These are phyloP conservation scores for Coniochaeta ligniaria DNA, from an alignment of 2,329 filamentous ascomycete genomes.

Conservation along the genomic window DNA sequence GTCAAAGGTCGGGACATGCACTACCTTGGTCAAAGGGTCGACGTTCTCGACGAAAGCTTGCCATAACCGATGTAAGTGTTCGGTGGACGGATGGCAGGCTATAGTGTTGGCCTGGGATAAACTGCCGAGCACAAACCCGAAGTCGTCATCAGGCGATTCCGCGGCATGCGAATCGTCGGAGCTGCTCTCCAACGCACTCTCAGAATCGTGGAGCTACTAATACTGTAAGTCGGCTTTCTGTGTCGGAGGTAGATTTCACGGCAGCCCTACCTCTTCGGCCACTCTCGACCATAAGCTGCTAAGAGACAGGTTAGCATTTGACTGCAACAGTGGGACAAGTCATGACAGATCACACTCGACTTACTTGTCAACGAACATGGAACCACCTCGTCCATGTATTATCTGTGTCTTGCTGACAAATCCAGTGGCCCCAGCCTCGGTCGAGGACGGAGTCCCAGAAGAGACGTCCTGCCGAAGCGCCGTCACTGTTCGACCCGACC, in stretches of 20 bases:
- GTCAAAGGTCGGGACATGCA: conserved; percentile 44
- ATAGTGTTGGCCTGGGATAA: background rate
- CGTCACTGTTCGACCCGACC: background rate
- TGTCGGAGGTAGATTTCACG: background rate
- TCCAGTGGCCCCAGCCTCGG: background rate
- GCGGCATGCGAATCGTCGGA: background rate
- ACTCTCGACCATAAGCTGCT: conserved; percentile 11
- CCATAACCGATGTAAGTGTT: conserved; percentile 27
- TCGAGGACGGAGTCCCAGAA: background rate
- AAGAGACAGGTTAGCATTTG: background rate
- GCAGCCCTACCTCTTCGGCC: conserved; percentile 11
- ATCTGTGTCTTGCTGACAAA: conserved; percentile 9
- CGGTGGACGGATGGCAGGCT: background rate
- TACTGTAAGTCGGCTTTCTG: conserved; percentile 5
- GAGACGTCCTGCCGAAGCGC: background rate
- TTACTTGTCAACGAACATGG: conserved; percentile 12
- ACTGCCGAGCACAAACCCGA: background rate
- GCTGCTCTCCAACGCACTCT: conserved; percentile 15
- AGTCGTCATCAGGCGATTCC: background rate
- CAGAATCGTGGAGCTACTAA: conserved; percentile 16
- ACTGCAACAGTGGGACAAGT: background rate
- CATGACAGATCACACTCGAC: background rate
- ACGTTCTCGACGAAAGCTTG: conserved; percentile 47
- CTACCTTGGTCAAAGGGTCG: conserved; percentile 47
- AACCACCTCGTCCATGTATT: conserved; percentile 7